A percentile compares a stretch with the other conserved stretches of the same genome.
phyloP scores from a whole-genome alignment of 495 filamentous ascomycete genomes.

The Aspergillus diversus region DNA sequence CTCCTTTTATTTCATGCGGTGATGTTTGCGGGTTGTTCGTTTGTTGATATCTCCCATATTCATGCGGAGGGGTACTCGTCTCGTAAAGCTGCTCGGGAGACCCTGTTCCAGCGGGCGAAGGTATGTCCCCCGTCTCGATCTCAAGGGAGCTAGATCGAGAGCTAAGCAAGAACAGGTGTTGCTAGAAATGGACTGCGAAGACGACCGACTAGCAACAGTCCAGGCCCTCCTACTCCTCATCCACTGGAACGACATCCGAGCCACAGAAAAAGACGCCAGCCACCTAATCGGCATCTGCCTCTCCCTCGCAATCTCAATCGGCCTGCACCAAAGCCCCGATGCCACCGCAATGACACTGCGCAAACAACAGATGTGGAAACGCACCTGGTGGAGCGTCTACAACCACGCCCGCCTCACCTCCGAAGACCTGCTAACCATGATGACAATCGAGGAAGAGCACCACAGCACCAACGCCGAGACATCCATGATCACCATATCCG shows the following conservation, averaged over 20 bases:
- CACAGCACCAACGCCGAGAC: neutral
- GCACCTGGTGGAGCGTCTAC: constrained; percentile 18
- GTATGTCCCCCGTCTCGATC: neutral
- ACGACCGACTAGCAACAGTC: constrained; percentile 14
- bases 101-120: constrained; percentile 8
- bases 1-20: constrained; percentile 16
- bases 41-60: constrained; percentile 12
- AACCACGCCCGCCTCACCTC: constrained; percentile 16
- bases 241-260: constrained; percentile 16
- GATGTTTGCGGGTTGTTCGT: constrained; percentile 13
- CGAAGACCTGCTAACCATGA: constrained; percentile 15
- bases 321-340: constrained; percentile 11
- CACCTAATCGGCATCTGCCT: constrained; percentile 16
- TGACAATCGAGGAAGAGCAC: constrained; percentile 13
- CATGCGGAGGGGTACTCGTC: constrained; percentile 6
- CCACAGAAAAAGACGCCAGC: constrained; percentile 13
- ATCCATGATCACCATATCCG: neutral
- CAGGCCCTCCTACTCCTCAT: constrained; percentile 13
- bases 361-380: constrained; percentile 7
- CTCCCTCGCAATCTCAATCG: constrained; percentile 15
- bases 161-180: neutral
- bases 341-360: constrained; percentile 1
- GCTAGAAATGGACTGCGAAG: constrained; percentile 13
- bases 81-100: constrained; percentile 7
- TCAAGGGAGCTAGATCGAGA: too few species aligned